Conservation (phyloP, 1,139 yeast species). For the Lodderomyces parapsilosis region DNA sequence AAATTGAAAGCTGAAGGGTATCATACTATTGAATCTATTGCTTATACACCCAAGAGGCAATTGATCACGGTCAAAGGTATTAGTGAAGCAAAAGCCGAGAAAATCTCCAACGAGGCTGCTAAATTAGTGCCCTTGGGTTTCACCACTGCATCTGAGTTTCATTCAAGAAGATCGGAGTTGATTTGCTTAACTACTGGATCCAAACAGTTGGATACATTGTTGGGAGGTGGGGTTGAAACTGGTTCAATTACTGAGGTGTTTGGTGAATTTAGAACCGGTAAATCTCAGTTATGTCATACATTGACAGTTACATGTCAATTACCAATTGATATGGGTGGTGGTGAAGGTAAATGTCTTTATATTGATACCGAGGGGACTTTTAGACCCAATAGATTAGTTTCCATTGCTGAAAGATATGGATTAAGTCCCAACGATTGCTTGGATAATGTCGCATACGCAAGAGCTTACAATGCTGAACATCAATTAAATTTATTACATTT, state of each 20-base stretch:
- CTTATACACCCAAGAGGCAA: slow-evolving; percentile 81
- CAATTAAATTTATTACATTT: slow-evolving; percentile 82
- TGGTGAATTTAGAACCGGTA: slow-evolving; percentile 98
- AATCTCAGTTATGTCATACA: slow-evolving; percentile 95
- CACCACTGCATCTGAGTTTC: slow-evolving; percentile 95
- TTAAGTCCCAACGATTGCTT: slow-evolving; percentile 92
- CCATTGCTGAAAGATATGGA: slow-evolving; percentile 91
- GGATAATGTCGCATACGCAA: slow-evolving; percentile 95
- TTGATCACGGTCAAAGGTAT: slow-evolving; percentile 83
- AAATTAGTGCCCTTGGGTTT: slow-evolving; percentile 93
- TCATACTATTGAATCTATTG: slow-evolving; percentile 88
- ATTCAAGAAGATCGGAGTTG: slow-evolving; percentile 83
- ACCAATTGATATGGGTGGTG: slow-evolving; percentile 98
- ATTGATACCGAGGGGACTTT: slow-evolving; percentile 98
- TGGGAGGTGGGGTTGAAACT: slow-evolving; percentile 97
- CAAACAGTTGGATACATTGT: slow-evolving; percentile 83
- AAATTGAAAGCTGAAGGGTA: slow-evolving; percentile 82
- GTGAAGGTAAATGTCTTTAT: slow-evolving; percentile 95
- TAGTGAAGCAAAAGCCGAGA: slow-evolving; percentile 94
- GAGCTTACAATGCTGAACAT: slow-evolving; percentile 97
- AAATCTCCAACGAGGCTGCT: slow-evolving; percentile 76
- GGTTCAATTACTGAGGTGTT: slow-evolving; percentile 95
- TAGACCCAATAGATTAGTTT: slow-evolving; percentile 84
- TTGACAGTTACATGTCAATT: slow-evolving; percentile 95
- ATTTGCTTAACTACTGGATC: slow-evolving; percentile 95